Conservation (phyloP, 129 eudicot genomes). For the Apium graveolens region DNA sequence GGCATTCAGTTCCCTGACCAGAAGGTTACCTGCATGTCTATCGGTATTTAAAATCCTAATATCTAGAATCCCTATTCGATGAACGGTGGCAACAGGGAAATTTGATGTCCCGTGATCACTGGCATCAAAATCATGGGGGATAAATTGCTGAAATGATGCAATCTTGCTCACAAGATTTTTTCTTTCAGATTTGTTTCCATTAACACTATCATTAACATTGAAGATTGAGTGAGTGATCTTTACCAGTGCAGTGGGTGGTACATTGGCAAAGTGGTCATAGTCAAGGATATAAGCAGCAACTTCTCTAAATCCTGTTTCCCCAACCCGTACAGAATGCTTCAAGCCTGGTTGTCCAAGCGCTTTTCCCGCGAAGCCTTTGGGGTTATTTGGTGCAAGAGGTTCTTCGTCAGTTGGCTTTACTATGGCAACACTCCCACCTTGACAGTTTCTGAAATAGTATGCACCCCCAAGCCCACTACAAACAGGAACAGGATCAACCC, state of each 20-base stretch:
- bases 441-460: conserved; percentile 38
- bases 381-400: conserved; percentile 62
- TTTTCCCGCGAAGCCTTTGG: conserved; percentile 53
- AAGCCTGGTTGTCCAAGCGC: conserved; percentile 63
- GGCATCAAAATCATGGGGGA: conserved; percentile 89
- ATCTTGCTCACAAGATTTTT: conserved; percentile 64
- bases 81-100: conserved; percentile 84
- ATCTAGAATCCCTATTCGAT: conserved; percentile 88
- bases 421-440: conserved; percentile 54
- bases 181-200: conserved; percentile 36
- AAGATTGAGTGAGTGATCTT: conserved; percentile 85
- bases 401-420: conserved; percentile 73
- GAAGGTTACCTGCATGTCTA: conserved; percentile 78
- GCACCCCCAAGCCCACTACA: conserved; percentile 51
- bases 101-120: conserved; percentile 89
- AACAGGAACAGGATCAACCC: conserved; percentile 64
- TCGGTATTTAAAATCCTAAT: conserved; percentile 87
- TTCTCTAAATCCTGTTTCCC: conserved; percentile 58
- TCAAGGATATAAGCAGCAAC: conserved; percentile 64
- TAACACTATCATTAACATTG: conserved; percentile 68
- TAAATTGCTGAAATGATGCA: conserved; percentile 84
- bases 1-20: conserved; percentile 57
- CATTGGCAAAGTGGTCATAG: conserved; percentile 63
- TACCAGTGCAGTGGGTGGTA: conserved; percentile 88
- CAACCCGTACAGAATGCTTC: conserved; percentile 53